Evolutionary conservation across 2,329 filamentous ascomycete species (phyloP), one percentile per base, ranked within the genome.

Genomic region (Fusarium equiseti): DNA sequence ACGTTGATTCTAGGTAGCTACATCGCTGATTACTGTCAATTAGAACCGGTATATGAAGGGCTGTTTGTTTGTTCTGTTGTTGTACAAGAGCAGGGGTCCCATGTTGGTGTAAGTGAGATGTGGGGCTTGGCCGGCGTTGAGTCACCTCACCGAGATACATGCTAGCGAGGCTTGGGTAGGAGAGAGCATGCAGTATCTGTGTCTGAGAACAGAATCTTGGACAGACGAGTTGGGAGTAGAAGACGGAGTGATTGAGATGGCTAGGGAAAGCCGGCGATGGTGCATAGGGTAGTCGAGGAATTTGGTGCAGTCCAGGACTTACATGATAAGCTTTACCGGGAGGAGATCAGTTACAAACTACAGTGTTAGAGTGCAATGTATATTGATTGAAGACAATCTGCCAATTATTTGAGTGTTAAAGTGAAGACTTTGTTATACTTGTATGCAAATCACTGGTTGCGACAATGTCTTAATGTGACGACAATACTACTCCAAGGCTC

Each of bases 71-170:
- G 13, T 10, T 3, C 26, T 48, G 11, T 22, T 5, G 40, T 32
- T 35, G 38, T 3, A 42, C 18, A 26, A 1, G 1, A 44, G 42
- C 15, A 20, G 4, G 6, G 24, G 10, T 38, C 10, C 31, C n/a
- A 22, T 18, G 29, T 10, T 44, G 42, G 32, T 60, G 43, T 44
- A 44, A 40, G 62, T 16, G 11, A 18, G 24, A 18, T n/a, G 62
- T 66, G 63, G 53, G 53, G 60, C 24, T 11, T 8, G n/a, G 26
- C 11, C 42, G 20, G 42, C 24, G 35, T 66, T 66, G 62, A 66
- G 35, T 66, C 63, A 65, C 52, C 51, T 44, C 62, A 9, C 62
- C 61, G 62, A 20, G 24, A 32, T 9, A 0, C 24, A 13, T 20
- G 8, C 13, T 18, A 46, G 22, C 8, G 22, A 18, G 1, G 13